Percentiles rank a stretch among this genome's conserved stretches.
Conservation (phyloP, 768 basidiomycete genomes). For the Exsudoporus frostii region DNA sequence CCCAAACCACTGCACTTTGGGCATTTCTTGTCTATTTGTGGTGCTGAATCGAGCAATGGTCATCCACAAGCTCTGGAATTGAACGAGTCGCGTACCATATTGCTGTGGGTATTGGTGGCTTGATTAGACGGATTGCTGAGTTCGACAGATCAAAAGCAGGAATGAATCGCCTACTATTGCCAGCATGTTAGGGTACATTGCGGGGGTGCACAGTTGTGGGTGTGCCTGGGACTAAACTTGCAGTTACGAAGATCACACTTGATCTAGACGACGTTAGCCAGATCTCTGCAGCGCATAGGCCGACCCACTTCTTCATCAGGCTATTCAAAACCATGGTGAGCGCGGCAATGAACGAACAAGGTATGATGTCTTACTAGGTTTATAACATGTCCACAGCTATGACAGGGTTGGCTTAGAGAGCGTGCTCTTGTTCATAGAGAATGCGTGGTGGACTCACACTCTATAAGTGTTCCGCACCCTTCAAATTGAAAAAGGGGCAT, state of each 20-base stretch:
- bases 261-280: slow-evolving; percentile 42
- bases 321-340: slow-evolving; percentile 31
- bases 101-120: slow-evolving; percentile 66
- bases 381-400: slow-evolving; percentile 54
- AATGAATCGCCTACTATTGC: slow-evolving; percentile 56
- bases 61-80: not conserved
- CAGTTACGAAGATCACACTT: slow-evolving; percentile 57
- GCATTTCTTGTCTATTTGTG: slow-evolving; percentile 58
- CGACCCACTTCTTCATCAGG: slow-evolving; percentile 54
- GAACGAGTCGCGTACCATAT: slow-evolving; percentile 43
- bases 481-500: slow-evolving; percentile 12
- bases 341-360: not conserved
- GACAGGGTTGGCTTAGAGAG: slow-evolving; percentile 1
- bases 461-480: slow-evolving; percentile 58
- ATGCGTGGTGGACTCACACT: slow-evolving; percentile 34
- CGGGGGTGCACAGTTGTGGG: slow-evolving; percentile 47
- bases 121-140: slow-evolving; percentile 12
- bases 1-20: slow-evolving; percentile 34
- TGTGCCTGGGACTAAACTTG: slow-evolving; percentile 61
- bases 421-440: not conserved
- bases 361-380: slow-evolving; percentile 38
- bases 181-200: slow-evolving; percentile 57
- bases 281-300: not conserved
- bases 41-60: slow-evolving; percentile 37
- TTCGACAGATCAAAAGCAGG: not conserved